A percentile compares a stretch with the other conserved stretches of the same genome.
Conservation (phyloP, 495 filamentous ascomycete species). For the Aspergillus incahuasiensis region DNA sequence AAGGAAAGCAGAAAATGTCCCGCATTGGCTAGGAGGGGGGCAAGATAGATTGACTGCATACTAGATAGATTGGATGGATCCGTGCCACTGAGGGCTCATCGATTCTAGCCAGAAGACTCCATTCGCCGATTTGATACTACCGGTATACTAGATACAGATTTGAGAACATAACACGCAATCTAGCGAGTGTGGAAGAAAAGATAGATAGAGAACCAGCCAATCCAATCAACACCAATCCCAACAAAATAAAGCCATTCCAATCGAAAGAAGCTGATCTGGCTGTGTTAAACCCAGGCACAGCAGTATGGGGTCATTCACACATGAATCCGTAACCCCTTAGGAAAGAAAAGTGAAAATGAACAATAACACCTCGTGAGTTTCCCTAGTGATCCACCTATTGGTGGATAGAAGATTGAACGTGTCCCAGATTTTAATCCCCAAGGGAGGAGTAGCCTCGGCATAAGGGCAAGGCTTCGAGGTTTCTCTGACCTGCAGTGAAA, state of each 20-base stretch:
- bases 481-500: slow-evolving; percentile 14
- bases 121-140: slow-evolving; percentile 7
- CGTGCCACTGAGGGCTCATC: neutral
- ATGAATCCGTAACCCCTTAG: neutral
- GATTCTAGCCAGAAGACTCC: slow-evolving; percentile 8
- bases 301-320: neutral
- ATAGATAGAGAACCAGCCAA: neutral
- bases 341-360: neutral
- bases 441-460: slow-evolving; percentile 10
- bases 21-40: neutral
- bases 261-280: neutral
- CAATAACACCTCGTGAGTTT: slow-evolving; percentile 5
- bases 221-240: neutral
- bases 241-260: neutral
- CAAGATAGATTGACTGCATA: neutral
- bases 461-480: slow-evolving; percentile 3
- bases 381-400: neutral
- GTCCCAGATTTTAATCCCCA: slow-evolving; percentile 14
- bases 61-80: neutral
- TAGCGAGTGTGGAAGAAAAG: slow-evolving; percentile 8
- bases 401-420: slow-evolving; percentile 7
- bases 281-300: neutral
- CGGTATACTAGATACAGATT: slow-evolving; percentile 1
- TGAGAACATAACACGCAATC: neutral
- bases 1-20: too few species aligned